Percentiles rank a stretch among this genome's conserved stretches.
These are phyloP conservation scores for Monilinia vaccinii-corymbosi DNA, from an alignment of 2,329 filamentous ascomycete genomes.

Conservation along the genomic window DNA sequence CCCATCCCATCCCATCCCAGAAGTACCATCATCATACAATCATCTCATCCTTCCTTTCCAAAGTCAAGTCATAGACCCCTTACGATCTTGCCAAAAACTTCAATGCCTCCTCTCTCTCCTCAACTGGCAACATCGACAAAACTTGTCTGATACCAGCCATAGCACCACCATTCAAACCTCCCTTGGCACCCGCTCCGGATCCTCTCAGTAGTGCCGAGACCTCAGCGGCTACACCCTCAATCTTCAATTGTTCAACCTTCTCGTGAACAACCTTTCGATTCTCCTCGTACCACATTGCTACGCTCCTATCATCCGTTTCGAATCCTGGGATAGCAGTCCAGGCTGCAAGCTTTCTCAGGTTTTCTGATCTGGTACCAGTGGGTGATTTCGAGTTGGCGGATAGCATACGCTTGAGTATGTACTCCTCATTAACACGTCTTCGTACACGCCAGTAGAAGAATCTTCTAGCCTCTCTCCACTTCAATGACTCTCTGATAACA, in stretches of 20 bases:
- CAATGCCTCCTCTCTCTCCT: slow-evolving; percentile 61
- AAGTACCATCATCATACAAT: background rate
- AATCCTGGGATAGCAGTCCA: slow-evolving; percentile 78
- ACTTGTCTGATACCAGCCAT: slow-evolving; percentile 66
- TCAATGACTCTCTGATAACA: slow-evolving; percentile 72
- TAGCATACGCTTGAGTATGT: slow-evolving; percentile 85
- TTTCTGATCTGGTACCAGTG: slow-evolving; percentile 47
- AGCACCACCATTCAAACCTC: slow-evolving; percentile 51
- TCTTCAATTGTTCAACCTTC: slow-evolving; percentile 79
- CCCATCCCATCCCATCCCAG: background rate
- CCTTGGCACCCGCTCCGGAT: slow-evolving; percentile 45
- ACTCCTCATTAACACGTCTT: slow-evolving; percentile 92
- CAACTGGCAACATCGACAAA: slow-evolving; percentile 75
- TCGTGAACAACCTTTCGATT: slow-evolving; percentile 74
- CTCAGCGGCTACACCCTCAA: slow-evolving; percentile 60
- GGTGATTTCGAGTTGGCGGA: slow-evolving; percentile 34
- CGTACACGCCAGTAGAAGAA: slow-evolving; percentile 99
- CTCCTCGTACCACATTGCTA: slow-evolving; percentile 93
- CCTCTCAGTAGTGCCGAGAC: slow-evolving; percentile 59
- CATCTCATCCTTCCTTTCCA: background rate
- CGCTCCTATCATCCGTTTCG: slow-evolving; percentile 68
- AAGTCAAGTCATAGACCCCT: background rate
- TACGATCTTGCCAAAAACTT: slow-evolving; percentile 25
- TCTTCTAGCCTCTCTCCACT: slow-evolving; percentile 81
- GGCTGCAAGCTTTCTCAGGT: slow-evolving; percentile 68